Evolutionary conservation across 345 rosid species (phyloP), one percentile per base, ranked within the genome.

Genomic region (Anacardium occidentale): DNA sequence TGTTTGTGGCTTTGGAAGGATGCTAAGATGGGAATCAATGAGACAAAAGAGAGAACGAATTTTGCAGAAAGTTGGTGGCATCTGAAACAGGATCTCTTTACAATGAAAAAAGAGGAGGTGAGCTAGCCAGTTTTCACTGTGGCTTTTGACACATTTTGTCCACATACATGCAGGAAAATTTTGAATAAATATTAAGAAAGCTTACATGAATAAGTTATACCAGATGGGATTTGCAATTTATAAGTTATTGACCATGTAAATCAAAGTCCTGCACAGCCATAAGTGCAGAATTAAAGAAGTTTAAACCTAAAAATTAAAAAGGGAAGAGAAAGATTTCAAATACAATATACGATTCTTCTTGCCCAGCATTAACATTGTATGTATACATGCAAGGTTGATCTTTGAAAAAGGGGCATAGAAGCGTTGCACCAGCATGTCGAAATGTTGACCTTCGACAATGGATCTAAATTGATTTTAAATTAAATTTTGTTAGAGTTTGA

Each of bases 1-100:
- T 56, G 40, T 5, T 57, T 58, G 81, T 77, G 79, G 59, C 54
- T 80, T 79, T 75, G 83, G 85, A 77, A 37, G 77, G 75, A 64
- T 17, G 13, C 40, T 51, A 63, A 6, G 37, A n/a, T 20, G 44
- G 18, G 55, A 59, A 56, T 72, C 59, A 68, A 74, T 60, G 7
- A 62, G 70, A 79, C 77, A 72, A 72, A 75, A 76, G 53, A 75
- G 62, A 63, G 79, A 81, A 68, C 72, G 73, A 56, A 70, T 42
- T 14, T 54, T 64, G 51, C 22, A 63, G 76, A 80, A 80, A 69
- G 72, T 67, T 68, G 76, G 44, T 37, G 75, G 75, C 77, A 71
- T 81, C 68, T 75, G 73, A 47, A 60, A 60, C 67, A 64, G 47
- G 59, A 10, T 14, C n/a, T 51, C 50, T 73, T 70, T 70, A 69